These are phyloP conservation scores for Botryotinia narcissicola DNA, from an alignment of 2,329 filamentous ascomycete species.

Conservation along the genomic window DNA sequence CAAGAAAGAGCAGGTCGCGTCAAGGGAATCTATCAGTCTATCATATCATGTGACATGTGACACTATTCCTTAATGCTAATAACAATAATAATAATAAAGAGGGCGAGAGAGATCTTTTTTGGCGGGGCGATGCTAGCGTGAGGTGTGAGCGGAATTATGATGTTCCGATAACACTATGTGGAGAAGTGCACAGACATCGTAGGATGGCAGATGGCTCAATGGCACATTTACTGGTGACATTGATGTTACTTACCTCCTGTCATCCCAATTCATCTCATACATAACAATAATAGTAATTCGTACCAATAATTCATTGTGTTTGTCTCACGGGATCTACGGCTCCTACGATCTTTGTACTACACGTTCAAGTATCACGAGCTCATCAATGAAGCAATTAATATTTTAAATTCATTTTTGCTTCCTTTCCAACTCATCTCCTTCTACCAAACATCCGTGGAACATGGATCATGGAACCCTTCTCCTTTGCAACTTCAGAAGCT, in stretches of 20 bases:
- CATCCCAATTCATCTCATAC: not conserved
- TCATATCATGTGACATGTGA: not conserved
- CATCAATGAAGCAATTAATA: not conserved
- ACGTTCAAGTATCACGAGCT: not conserved
- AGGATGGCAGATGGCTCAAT: not conserved
- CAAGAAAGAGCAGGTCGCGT: not conserved
- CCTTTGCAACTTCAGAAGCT: conserved; percentile 86
- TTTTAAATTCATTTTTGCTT: not conserved
- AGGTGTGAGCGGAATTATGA: not conserved
- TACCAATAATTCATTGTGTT: not conserved
- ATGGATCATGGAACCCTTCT: conserved; percentile 82
- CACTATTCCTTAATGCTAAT: not conserved
- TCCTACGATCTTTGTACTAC: not conserved
- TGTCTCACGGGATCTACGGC: not conserved
- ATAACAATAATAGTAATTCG: not conserved
- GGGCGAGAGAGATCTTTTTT: not conserved
- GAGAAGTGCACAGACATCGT: not conserved
- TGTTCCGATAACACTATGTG: not conserved
- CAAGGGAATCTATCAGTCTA: not conserved
- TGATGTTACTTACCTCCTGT: not conserved
- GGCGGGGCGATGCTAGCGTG: not conserved
- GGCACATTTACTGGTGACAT: not conserved
- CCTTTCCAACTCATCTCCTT: not conserved
- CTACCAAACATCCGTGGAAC: conserved; percentile 21
- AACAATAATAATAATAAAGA: too few relatives aligned